Percentiles rank a stretch among this genome's conserved stretches.
Evolutionary conservation across 306 rosid genomes (phyloP).

Genomic region (Prosopis cineraria): DNA sequence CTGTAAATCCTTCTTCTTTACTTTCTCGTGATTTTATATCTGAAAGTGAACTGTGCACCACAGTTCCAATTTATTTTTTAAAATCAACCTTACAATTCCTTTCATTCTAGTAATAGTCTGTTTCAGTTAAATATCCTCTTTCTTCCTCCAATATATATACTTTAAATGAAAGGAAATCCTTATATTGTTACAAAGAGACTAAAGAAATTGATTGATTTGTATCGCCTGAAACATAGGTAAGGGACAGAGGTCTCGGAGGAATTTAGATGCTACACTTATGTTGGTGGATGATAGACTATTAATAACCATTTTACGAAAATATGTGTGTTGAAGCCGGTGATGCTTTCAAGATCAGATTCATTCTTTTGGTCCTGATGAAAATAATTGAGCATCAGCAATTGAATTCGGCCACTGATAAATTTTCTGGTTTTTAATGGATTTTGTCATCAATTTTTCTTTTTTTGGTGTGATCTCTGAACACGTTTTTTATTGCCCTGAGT

Average conservation of each 20-base stretch:
- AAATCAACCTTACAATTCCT: not conserved
- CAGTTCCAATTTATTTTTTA: not conserved
- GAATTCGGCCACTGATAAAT: not conserved
- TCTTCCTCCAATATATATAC: not conserved
- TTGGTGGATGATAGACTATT: constrained; percentile 56
- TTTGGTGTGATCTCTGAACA: not conserved
- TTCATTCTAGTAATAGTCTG: not conserved
- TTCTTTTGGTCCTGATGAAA: not conserved
- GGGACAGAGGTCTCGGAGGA: constrained; percentile 81
- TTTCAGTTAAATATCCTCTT: not conserved
- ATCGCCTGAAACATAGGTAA: constrained; percentile 43
- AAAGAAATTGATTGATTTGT: constrained; percentile 9
- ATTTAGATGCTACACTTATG: constrained; percentile 83
- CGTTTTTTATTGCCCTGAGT: not conserved
- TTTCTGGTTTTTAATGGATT: not conserved
- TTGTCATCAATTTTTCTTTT: not conserved
- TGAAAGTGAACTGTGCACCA: not conserved
- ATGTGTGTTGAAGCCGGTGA: not conserved
- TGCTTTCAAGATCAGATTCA: too few species aligned
- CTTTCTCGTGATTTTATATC: not conserved
- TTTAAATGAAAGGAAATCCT: not conserved
- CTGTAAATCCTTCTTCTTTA: not conserved
- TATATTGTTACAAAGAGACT: not conserved
- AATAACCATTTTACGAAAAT: not conserved
- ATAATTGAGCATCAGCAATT: not conserved